A percentile compares a stretch with the other conserved stretches of the same genome.
phyloP scores from a whole-genome alignment of 2,329 filamentous ascomycete species.

The Ophiostoma pallidulum region DNA sequence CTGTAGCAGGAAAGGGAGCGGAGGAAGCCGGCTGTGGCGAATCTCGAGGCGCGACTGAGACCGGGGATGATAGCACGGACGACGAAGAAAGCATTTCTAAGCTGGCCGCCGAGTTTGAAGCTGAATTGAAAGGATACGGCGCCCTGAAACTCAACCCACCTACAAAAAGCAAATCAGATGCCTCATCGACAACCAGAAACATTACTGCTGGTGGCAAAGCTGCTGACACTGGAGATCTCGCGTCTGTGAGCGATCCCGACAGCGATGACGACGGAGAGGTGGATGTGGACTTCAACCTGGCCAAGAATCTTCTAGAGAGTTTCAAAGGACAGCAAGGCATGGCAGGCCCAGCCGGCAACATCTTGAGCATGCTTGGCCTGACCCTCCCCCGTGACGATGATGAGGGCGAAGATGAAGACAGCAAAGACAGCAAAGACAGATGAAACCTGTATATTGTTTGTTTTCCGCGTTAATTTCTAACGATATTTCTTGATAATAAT shows the following conservation, averaged over 20 bases:
- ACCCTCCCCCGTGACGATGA: slow-evolving; percentile 71
- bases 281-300: slow-evolving; percentile 76
- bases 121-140: slow-evolving; percentile 59
- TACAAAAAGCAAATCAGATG: slow-evolving; percentile 22
- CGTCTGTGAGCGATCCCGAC: slow-evolving; percentile 23
- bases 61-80: slow-evolving; percentile 12
- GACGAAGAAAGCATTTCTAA: slow-evolving; percentile 48
- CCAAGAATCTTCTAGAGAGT: slow-evolving; percentile 82
- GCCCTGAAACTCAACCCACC: slow-evolving; percentile 47
- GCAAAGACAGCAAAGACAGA: slow-evolving; percentile 31
- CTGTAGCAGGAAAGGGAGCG: not conserved
- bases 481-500: too few relatives aligned
- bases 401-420: slow-evolving; percentile 35
- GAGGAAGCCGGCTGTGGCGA: too few relatives aligned
- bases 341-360: slow-evolving; percentile 77
- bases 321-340: slow-evolving; percentile 84
- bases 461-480: too few relatives aligned
- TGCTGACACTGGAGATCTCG: not conserved
- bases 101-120: slow-evolving; percentile 60
- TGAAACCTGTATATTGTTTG: too few relatives aligned
- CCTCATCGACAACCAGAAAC: slow-evolving; percentile 21
- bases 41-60: slow-evolving; percentile 4
- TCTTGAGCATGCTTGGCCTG: slow-evolving; percentile 79
- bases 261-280: slow-evolving; percentile 49
- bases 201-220: not conserved